phyloP scores from a whole-genome alignment of 345 rosid genomes.

The Salix koriyanagi region DNA sequence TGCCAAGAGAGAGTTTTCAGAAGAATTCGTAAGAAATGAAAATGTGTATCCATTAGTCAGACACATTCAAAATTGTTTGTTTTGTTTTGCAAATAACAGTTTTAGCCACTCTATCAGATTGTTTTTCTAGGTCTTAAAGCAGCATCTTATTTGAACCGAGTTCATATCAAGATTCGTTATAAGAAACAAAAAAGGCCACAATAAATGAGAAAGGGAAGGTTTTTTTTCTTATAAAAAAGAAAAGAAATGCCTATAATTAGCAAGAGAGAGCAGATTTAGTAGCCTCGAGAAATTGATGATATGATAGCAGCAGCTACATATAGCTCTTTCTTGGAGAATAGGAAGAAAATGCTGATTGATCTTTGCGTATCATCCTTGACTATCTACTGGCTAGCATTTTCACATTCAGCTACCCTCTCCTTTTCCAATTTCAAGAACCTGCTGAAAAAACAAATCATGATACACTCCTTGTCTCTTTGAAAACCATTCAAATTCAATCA shows the following conservation, averaged over 20 bases:
- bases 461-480: neutral
- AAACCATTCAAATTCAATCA: slow-evolving; percentile 7
- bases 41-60: too few species aligned
- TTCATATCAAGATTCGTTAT: slow-evolving; percentile 22
- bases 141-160: neutral
- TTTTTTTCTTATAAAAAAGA: neutral
- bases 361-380: neutral
- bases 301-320: slow-evolving; percentile 13
- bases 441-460: slow-evolving; percentile 4
- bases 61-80: neutral
- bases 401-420: neutral
- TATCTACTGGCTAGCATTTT: slow-evolving; percentile 4
- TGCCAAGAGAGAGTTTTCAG: neutral
- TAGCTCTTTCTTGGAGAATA: neutral
- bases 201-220: slow-evolving; percentile 5
- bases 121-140: slow-evolving; percentile 7
- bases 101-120: too few species aligned
- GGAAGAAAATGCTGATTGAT: neutral
- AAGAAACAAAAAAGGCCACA: slow-evolving; percentile 9
- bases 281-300: slow-evolving; percentile 21
- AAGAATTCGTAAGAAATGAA: too few species aligned
- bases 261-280: slow-evolving; percentile 4
- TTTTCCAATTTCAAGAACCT: neutral
- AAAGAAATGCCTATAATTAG: slow-evolving; percentile 21
- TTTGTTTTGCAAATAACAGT: too few species aligned